Evolutionary conservation across 148 eudicot genomes (phyloP), one percentile per base, ranked within the genome.

Genomic region (Suaeda aralocaspica): DNA sequence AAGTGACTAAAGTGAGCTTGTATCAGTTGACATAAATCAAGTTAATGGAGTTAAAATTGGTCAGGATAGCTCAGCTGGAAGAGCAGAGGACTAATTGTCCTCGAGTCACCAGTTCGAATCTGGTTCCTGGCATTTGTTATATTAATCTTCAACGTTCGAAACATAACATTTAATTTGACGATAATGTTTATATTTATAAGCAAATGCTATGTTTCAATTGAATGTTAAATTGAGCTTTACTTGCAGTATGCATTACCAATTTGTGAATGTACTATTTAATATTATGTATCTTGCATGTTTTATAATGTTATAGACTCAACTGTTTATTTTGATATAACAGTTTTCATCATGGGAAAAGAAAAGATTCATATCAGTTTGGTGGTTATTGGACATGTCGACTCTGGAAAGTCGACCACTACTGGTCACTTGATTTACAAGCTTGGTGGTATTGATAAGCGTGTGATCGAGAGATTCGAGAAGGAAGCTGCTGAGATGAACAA

Each of bases 401-500:
- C 86, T 68, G 84, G 86, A 13, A 80, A 83, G 67, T 83, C 86
- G 19, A 83, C 86, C 73, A 80, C 86, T 34, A 80, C 84, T 49
- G 86, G 86, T 69, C 86, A 83, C 70, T 65, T 83, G 70, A 84
- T 81, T 81, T 84, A 84, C 81, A 84, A 84, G 87, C 80, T 84
- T 67, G 87, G 87, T 21, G 84, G 84, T 60, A 81, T 84, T 71
- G 87, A 84, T 81, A 84, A 84, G 87, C 79, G 84, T 81, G 82
- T 79, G 25, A 84, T 84, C 13, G 87, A 84, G 82, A 78, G 87
- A 56, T 84, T 84, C 12, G 84, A 81, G 82, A 84, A 84, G 78
- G 87, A 84, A 59, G 84, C 82, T 71, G 87, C 84, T 81, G 87
- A 84, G 82, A 81, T 84, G 87, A 84, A 84, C 84, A 84, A 84